Evolutionary conservation across 768 basidiomycete genomes (phyloP), one percentile per base, ranked within the genome.

Genomic region (Lactifluus subvellereus): DNA sequence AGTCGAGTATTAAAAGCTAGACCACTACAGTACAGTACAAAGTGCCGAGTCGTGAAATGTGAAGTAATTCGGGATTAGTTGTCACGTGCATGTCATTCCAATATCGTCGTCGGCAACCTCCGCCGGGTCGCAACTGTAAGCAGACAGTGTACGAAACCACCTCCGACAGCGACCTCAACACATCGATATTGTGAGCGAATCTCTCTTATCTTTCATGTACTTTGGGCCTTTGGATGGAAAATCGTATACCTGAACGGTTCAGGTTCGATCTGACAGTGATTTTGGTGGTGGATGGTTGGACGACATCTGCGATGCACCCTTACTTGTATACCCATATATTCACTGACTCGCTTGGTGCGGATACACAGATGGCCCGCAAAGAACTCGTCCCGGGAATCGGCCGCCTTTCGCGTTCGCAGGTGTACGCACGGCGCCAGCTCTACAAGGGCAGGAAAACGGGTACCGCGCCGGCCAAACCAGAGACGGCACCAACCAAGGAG

Each of bases 361-460:
- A 45, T 49, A 50, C 40, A 20, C 75, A 87, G 86, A 91, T 92
- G 89, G 89, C 88, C 77, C 87, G 89, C 79, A 88, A 89, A 79
- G 85, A 89, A 80, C 79, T 94, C 76, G 86, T 84, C 74, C 84
- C 88, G 69, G 82, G 88, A 74, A 78, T 94, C 75, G 90, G 90
- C 71, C 83, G 89, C 72, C 79, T 89, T 74, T 92, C 91, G 68
- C 85, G 88, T 71, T 91, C 91, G 59, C 86, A 87, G 75, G 87
- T 91, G 70, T 83, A 78, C 75, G 82, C 88, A 69, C 86, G 86
- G 74, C 89, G 93, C 74, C 84, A 86, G 70, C 84, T 93, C 71
- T 88, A 80, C 82, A 94, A 93, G 84, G 88, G 89, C 74, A 75
- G 71, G 73, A 89, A 90, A 86, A 94, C 89, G 75, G 79, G 86